A percentile compares a stretch with the other conserved stretches of the same genome.
Conservation (phyloP, 306 rosid genomes). For the Gleditsia sinensis region DNA sequence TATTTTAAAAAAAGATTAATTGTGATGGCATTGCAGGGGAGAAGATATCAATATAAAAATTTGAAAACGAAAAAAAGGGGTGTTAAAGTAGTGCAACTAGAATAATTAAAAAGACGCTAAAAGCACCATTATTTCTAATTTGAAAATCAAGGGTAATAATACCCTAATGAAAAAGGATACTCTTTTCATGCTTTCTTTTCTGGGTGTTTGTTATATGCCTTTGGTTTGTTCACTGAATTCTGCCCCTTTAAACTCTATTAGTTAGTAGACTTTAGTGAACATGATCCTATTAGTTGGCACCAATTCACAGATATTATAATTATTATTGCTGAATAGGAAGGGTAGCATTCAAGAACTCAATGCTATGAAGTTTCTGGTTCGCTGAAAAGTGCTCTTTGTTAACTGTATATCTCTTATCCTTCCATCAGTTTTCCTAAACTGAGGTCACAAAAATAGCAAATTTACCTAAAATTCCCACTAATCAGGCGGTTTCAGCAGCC, state of each 20-base stretch:
- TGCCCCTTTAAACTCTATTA: not conserved
- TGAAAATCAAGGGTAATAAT: slow-evolving; percentile 15
- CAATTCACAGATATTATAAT: not conserved
- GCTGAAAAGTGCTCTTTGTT: too few relatives aligned
- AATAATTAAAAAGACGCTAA: slow-evolving; percentile 18
- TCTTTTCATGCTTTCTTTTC: not conserved
- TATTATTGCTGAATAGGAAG: too few relatives aligned
- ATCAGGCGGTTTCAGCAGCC: not conserved
- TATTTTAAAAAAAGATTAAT: not conserved
- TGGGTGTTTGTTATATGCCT: not conserved
- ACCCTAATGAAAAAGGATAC: not conserved
- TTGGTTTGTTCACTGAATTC: not conserved
- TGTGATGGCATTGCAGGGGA: not conserved
- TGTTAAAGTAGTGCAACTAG: not conserved
- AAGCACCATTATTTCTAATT: slow-evolving; percentile 22
- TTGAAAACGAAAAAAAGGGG: not conserved
- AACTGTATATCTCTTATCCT: too few relatives aligned
- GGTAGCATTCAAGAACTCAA: too few relatives aligned
- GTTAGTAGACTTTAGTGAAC: not conserved
- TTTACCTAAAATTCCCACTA: not conserved
- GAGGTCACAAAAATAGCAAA: slow-evolving; percentile 5
- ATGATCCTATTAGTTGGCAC: not conserved
- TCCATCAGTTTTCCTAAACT: too few relatives aligned
- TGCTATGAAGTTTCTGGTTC: too few relatives aligned
- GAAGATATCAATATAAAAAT: not conserved